Percentiles rank a stretch among this genome's conserved stretches.
Conservation (phyloP, 495 filamentous ascomycete genomes). For the Endocarpon pusillum region DNA sequence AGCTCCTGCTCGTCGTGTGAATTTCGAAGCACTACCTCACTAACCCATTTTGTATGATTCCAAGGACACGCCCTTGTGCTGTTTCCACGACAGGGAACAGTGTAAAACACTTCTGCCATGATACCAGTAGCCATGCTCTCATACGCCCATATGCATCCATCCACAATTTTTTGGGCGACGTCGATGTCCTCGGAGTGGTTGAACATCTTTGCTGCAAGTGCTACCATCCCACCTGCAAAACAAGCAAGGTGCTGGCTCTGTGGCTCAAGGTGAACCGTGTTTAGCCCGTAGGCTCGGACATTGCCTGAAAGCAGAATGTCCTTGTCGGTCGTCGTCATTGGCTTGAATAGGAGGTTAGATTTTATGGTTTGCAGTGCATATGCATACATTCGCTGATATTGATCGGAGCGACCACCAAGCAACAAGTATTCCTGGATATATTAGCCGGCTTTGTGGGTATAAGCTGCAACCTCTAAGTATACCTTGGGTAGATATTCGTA, state of each 20-base stretch:
- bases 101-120: constrained; percentile 13
- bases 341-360: constrained; percentile 8
- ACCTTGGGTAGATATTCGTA: constrained; percentile 25
- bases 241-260: constrained; percentile 22
- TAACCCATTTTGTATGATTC: constrained; percentile 21
- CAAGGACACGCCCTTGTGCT: constrained; percentile 20
- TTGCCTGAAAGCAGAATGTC: constrained; percentile 8
- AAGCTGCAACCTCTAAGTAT: background rate
- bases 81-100: constrained; percentile 9
- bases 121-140: constrained; percentile 14
- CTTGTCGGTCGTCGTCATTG: constrained; percentile 4
- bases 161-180: constrained; percentile 16
- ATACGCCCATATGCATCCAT: constrained; percentile 17
- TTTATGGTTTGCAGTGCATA: background rate
- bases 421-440: constrained; percentile 10
- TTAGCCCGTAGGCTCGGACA: background rate
- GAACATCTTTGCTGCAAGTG: constrained; percentile 17
- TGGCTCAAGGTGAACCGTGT: background rate
- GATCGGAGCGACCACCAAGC: constrained; percentile 15
- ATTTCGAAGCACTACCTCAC: constrained; percentile 24
- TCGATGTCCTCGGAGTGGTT: constrained; percentile 10
- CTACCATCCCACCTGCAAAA: constrained; percentile 21
- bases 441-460: background rate
- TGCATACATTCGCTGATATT: constrained; percentile 8
- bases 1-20: constrained; percentile 26